Evolutionary conservation across 768 basidiomycete species (phyloP).

Genomic region (Boletus rubescentipes): DNA sequence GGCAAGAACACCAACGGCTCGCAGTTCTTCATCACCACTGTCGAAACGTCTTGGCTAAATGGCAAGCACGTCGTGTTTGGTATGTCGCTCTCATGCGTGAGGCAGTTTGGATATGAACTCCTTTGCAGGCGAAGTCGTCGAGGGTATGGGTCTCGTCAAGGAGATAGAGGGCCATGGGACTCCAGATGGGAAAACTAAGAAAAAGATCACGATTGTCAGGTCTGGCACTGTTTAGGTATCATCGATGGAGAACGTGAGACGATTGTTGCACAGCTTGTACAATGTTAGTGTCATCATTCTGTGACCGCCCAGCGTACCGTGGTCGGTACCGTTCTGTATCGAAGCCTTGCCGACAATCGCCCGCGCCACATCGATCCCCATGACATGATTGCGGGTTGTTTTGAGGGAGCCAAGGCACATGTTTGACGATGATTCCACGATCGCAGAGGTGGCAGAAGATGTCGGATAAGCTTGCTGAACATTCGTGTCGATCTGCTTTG

Average conservation of each 20-base stretch:
- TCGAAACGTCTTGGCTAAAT: constrained; percentile 42
- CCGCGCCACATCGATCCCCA: no score
- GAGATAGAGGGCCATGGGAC: background rate
- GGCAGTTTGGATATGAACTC: background rate
- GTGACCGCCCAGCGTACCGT: background rate
- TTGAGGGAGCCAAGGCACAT: no score
- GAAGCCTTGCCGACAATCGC: no score
- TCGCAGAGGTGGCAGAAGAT: no score
- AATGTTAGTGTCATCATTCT: background rate
- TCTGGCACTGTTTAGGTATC: constrained; percentile 1
- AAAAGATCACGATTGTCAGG: background rate
- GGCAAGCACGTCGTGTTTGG: constrained; percentile 16
- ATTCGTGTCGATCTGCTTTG: no score
- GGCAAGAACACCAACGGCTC: constrained; percentile 84
- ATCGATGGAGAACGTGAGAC: background rate
- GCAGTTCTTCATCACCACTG: constrained; percentile 92
- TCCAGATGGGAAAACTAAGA: accelerated
- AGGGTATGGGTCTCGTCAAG: background rate
- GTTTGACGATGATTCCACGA: no score
- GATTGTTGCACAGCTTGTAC: background rate
- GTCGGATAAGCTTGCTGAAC: no score
- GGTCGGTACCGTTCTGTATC: background rate
- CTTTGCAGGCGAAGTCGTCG: constrained; percentile 8
- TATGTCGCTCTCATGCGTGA: background rate
- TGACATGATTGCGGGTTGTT: no score